These are phyloP conservation scores for Exserohilum rostratum DNA, from an alignment of 2,329 filamentous ascomycete genomes.

Conservation along the genomic window DNA sequence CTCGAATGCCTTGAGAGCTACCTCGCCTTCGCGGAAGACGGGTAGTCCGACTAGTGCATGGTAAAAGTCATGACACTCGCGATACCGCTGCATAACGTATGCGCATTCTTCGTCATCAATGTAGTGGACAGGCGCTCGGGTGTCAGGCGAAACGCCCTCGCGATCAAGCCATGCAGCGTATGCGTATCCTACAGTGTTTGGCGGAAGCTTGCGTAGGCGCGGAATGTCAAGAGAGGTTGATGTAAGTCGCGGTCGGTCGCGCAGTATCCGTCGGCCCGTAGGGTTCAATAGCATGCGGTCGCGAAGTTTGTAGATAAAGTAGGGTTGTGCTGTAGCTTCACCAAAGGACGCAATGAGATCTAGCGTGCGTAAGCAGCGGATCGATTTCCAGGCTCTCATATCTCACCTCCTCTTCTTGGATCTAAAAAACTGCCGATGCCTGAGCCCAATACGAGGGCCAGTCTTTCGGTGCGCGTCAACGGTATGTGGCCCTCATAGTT, in stretches of 20 bases:
- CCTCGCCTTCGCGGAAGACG: constrained; percentile 90
- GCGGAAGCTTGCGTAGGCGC: constrained; percentile 72
- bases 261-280: constrained; percentile 88
- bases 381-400: neutral
- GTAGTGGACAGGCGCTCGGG: constrained; percentile 79
- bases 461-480: constrained; percentile 77
- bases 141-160: constrained; percentile 92
- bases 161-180: constrained; percentile 93
- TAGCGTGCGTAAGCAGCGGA: constrained; percentile 39
- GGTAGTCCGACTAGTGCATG: constrained; percentile 92
- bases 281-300: constrained; percentile 85
- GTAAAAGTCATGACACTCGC: constrained; percentile 97
- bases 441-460: constrained; percentile 69
- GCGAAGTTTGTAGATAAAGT: constrained; percentile 91
- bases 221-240: constrained; percentile 72
- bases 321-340: constrained; percentile 91
- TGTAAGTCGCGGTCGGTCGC: constrained; percentile 85
- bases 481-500: constrained; percentile 94
- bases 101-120: constrained; percentile 95
- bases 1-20: constrained; percentile 97
- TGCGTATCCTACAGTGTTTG: constrained; percentile 76
- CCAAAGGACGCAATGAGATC: constrained; percentile 95
- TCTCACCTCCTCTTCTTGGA: constrained; percentile 75
- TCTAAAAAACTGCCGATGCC: constrained; percentile 69
- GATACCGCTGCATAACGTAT: constrained; percentile 98